Evolutionary conservation across 805 yeast species (phyloP).

Genomic region (Candida succiphila): DNA sequence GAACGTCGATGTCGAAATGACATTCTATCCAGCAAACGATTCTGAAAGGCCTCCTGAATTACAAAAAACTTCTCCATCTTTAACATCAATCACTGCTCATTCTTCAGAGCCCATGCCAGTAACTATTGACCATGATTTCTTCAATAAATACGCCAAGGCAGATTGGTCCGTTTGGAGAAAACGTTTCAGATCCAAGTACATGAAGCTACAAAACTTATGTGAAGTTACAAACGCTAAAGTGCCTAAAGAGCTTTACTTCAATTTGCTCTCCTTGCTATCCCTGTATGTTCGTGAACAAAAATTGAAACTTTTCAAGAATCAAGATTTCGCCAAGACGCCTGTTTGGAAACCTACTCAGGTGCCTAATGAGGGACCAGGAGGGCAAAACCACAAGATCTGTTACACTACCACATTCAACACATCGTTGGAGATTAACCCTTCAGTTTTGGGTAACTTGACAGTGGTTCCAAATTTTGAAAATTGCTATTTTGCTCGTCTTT

Average conservation of each 20-base stretch:
- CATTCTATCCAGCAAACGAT: constrained; percentile 1
- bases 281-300: too few relatives aligned
- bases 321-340: too few relatives aligned
- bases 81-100: constrained; percentile 5
- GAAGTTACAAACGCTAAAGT: constrained; percentile 1
- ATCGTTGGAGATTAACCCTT: too few relatives aligned
- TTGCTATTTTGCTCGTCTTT: constrained; percentile 51
- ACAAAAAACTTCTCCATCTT: not conserved
- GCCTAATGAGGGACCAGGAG: too few relatives aligned
- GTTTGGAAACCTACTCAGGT: too few relatives aligned
- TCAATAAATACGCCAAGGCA: constrained; percentile 15
- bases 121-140: constrained; percentile 23
- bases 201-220: constrained; percentile 1
- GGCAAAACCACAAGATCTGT: too few relatives aligned
- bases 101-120: constrained; percentile 25
- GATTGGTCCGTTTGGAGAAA: not conserved
- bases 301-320: too few relatives aligned
- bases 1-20: constrained; percentile 3
- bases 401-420: too few relatives aligned
- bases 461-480: constrained; percentile 54
- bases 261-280: too few relatives aligned
- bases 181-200: too few relatives aligned
- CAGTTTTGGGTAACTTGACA: too few relatives aligned
- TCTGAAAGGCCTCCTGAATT: constrained; percentile 5
- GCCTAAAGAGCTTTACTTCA: too few relatives aligned